Percentiles rank a stretch among this genome's conserved stretches.
These are phyloP conservation scores for Syzygium grande DNA, from an alignment of 345 rosid species.

Conservation along the genomic window DNA sequence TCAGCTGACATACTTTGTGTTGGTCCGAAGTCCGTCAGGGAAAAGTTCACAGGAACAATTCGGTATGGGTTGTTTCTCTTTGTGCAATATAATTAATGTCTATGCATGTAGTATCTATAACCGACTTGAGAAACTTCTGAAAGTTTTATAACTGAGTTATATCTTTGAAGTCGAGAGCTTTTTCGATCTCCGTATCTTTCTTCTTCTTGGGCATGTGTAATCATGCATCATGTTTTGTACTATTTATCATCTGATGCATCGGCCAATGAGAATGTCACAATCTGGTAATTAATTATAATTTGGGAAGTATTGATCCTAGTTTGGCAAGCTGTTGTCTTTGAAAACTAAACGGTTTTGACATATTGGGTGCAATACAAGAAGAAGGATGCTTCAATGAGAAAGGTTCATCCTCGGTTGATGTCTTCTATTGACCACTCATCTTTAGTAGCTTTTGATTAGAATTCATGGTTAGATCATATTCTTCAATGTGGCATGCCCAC, in stretches of 20 bases:
- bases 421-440: not conserved
- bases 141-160: not conserved
- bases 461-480: not conserved
- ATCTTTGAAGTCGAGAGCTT: not conserved
- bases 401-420: not conserved
- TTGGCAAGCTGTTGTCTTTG: not conserved
- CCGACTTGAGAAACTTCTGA: not conserved
- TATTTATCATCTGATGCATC: not conserved
- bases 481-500: not conserved
- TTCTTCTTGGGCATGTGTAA: not conserved
- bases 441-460: not conserved
- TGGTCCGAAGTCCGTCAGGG: conserved; percentile 66
- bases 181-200: not conserved
- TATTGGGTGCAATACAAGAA: not conserved
- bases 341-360: not conserved
- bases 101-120: not conserved
- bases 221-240: not conserved
- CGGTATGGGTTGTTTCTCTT: conserved; percentile 27
- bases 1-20: conserved; percentile 83
- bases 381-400: not conserved
- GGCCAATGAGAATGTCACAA: not conserved
- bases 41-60: conserved; percentile 75
- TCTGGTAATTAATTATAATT: not conserved
- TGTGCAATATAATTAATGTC: not conserved
- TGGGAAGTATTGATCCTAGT: not conserved